A percentile compares a stretch with the other conserved stretches of the same genome.
phyloP scores from a whole-genome alignment of 176 grass and related monocot species.

The Elaeis guineensis region DNA sequence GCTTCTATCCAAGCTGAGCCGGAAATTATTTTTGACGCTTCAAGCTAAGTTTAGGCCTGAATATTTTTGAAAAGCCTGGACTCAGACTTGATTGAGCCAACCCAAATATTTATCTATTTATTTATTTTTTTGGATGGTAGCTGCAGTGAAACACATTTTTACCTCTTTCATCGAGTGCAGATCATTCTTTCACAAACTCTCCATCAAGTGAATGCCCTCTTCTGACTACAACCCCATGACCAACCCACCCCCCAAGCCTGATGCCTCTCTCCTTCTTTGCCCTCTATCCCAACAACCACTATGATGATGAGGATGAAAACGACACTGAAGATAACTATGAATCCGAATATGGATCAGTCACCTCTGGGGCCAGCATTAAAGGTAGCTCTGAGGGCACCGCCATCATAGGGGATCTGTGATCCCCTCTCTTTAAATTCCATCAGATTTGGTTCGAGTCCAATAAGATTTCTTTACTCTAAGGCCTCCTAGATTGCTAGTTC shows the following conservation, averaged over 20 bases:
- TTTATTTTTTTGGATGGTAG: too few relatives aligned
- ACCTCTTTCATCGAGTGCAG: not conserved
- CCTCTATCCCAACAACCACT: not conserved
- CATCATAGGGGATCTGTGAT: too few relatives aligned
- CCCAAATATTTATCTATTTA: too few relatives aligned
- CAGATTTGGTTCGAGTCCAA: conserved; percentile 73
- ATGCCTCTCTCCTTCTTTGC: not conserved
- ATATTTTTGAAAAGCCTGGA: too few relatives aligned
- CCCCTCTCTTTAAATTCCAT: conserved; percentile 66
- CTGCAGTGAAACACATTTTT: too few relatives aligned
- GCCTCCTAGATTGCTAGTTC: conserved; percentile 48
- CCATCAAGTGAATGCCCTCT: conserved; percentile 76
- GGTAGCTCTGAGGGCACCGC: too few relatives aligned
- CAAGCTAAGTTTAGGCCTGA: too few relatives aligned
- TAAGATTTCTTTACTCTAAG: conserved; percentile 40
- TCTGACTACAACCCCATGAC: conserved; percentile 5
- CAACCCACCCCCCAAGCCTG: not conserved
- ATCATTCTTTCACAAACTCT: conserved; percentile 55
- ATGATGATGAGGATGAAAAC: conserved; percentile 21
- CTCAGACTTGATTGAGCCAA: too few relatives aligned
- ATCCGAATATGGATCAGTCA: not conserved
- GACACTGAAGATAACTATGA: too few relatives aligned
- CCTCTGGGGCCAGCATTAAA: too few relatives aligned
- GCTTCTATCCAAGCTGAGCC: accelerated
- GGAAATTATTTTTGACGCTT: too few relatives aligned